These are phyloP conservation scores for Huntiella moniliformis DNA, from an alignment of 2,329 filamentous ascomycete species.

Conservation along the genomic window DNA sequence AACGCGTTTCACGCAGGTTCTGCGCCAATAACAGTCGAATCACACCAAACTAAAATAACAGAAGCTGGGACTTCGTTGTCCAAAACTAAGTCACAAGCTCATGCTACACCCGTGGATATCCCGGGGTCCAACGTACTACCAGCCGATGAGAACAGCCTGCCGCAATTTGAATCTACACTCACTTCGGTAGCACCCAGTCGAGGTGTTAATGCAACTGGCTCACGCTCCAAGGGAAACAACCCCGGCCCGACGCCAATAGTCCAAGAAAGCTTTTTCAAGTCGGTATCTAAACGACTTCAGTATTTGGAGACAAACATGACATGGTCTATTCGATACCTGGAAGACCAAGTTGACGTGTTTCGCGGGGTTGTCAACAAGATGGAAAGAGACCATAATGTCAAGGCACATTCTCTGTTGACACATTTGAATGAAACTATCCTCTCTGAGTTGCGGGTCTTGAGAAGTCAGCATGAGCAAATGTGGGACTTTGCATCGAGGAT, in stretches of 20 bases:
- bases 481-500: slow-evolving; percentile 93
- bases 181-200: no score
- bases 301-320: slow-evolving; percentile 86
- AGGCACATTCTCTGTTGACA: slow-evolving; percentile 64
- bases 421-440: slow-evolving; percentile 77
- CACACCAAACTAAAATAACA: no score
- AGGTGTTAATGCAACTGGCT: no score
- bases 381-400: slow-evolving; percentile 72
- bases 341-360: slow-evolving; percentile 81
- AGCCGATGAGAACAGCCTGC: no score
- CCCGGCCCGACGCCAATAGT: slow-evolving; percentile 54
- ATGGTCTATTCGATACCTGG: slow-evolving; percentile 83
- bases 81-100: no score
- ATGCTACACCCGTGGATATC: no score
- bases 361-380: slow-evolving; percentile 73
- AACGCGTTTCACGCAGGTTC: no score
- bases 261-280: slow-evolving; percentile 96
- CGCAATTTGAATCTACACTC: no score
- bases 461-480: slow-evolving; percentile 81
- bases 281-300: slow-evolving; percentile 79
- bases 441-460: slow-evolving; percentile 56
- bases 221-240: not conserved
- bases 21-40: no score
- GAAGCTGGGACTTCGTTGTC: no score
- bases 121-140: no score